Evolutionary conservation across 306 rosid genomes (phyloP).

Genomic region (Glycyrrhiza uralensis): DNA sequence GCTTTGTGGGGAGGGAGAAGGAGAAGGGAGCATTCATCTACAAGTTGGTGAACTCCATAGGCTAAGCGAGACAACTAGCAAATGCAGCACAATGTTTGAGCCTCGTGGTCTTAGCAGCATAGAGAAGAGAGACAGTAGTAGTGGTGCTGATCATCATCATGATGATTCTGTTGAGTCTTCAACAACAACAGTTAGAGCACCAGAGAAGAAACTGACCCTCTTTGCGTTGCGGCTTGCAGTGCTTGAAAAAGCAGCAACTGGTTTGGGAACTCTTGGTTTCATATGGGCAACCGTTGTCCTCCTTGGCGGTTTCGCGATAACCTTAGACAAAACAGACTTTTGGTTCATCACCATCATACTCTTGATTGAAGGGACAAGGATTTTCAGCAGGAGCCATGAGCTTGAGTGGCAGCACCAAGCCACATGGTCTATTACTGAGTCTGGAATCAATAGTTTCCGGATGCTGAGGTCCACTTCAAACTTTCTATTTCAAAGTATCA

Average conservation of each 20-base stretch:
- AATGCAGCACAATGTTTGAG: constrained; percentile 50
- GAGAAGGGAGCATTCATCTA: constrained; percentile 40
- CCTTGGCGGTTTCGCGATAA: constrained; percentile 85
- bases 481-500: constrained; percentile 33
- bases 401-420: constrained; percentile 99
- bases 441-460: constrained; percentile 61
- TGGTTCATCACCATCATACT: constrained; percentile 87
- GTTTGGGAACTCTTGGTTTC: constrained; percentile 89
- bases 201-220: constrained; percentile 83
- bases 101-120: constrained; percentile 35
- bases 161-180: neutral
- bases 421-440: constrained; percentile 77
- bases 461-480: constrained; percentile 51
- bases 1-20: constrained; percentile 35
- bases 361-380: constrained; percentile 77
- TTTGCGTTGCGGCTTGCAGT: constrained; percentile 86
- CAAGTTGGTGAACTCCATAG: constrained; percentile 42
- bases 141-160: neutral
- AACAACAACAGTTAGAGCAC: constrained; percentile 43
- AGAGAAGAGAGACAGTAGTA: constrained; percentile 48
- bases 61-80: constrained; percentile 45
- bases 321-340: constrained; percentile 66
- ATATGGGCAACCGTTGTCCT: constrained; percentile 96
- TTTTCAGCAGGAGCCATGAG: constrained; percentile 94
- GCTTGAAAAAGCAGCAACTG: constrained; percentile 83